Percentiles rank a stretch among this genome's conserved stretches.
Evolutionary conservation across 1,284 basidiomycete genomes (phyloP).

Genomic region (Ceratobasidium sp.): DNA sequence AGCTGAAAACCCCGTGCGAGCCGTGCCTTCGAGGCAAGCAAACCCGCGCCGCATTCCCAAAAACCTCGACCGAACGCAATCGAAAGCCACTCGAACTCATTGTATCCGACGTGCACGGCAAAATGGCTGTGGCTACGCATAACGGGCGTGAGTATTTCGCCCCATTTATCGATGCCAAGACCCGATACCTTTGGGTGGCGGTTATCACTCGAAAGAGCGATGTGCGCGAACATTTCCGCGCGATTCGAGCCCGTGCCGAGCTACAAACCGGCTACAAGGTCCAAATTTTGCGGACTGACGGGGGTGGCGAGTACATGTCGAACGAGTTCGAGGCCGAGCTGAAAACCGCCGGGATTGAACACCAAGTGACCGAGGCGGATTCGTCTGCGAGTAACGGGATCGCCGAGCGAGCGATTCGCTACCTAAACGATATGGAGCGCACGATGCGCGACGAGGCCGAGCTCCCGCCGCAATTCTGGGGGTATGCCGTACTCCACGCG

Average conservation of each 20-base stretch:
- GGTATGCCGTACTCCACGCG: not conserved
- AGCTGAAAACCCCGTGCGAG: constrained; percentile 10
- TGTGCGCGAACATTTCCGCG: constrained; percentile 43
- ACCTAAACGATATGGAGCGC: constrained; percentile 5
- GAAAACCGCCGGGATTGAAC: constrained; percentile 42
- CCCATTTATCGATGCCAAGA: constrained; percentile 14
- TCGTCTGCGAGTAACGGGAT: constrained; percentile 13
- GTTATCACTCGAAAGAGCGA: constrained; percentile 1
- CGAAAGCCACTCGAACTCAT: constrained; percentile 46
- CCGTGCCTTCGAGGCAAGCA: constrained; percentile 33
- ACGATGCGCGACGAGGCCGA: constrained; percentile 9
- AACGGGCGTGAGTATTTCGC: constrained; percentile 3
- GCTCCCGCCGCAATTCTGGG: constrained; percentile 17
- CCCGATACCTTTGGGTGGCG: constrained; percentile 1
- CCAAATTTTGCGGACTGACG: constrained; percentile 42
- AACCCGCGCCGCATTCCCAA: constrained; percentile 34
- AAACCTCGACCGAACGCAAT: constrained; percentile 19
- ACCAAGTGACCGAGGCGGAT: constrained; percentile 40
- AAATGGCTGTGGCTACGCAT: not conserved
- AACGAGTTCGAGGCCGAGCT: constrained; percentile 40
- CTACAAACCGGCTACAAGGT: constrained; percentile 40
- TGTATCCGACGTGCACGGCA: constrained; percentile 43
- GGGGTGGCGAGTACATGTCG: constrained; percentile 44
- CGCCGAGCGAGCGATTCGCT: constrained; percentile 19
- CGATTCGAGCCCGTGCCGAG: constrained; percentile 46